A percentile compares a stretch with the other conserved stretches of the same genome.
Evolutionary conservation across 2,329 filamentous ascomycete species (phyloP).

Genomic region (Coleophoma cylindrospora): DNA sequence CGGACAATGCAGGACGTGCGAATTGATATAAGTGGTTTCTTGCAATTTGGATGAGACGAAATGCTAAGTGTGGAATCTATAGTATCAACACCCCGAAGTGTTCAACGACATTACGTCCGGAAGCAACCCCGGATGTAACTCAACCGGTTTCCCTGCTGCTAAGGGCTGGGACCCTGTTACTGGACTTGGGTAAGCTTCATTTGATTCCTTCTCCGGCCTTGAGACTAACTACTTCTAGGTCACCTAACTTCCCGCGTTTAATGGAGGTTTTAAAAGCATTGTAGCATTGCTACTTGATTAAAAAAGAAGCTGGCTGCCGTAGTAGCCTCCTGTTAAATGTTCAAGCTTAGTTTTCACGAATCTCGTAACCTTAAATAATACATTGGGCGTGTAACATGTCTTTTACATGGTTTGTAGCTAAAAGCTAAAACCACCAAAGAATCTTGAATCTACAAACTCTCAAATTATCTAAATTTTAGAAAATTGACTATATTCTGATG

Average conservation of each 20-base stretch:
- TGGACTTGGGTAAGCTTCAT: constrained; percentile 16
- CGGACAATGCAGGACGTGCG: too few relatives aligned
- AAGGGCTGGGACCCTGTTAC: constrained; percentile 25
- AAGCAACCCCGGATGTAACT: constrained; percentile 20
- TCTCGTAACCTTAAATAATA: too few relatives aligned
- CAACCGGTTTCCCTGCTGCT: constrained; percentile 30
- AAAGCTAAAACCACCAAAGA: too few relatives aligned
- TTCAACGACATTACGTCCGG: constrained; percentile 28
- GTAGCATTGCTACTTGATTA: neutral
- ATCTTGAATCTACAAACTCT: too few relatives aligned
- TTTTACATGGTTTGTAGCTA: too few relatives aligned
- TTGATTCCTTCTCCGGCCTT: neutral
- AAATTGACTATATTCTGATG: too few relatives aligned
- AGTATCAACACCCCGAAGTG: constrained; percentile 21
- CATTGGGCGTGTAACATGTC: too few relatives aligned
- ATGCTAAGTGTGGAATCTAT: constrained; percentile 14
- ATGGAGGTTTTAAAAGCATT: constrained; percentile 9
- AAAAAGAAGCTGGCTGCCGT: too few relatives aligned
- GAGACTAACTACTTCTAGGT: constrained; percentile 5
- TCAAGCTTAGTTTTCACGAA: too few relatives aligned
- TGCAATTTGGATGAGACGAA: neutral
- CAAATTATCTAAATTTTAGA: too few relatives aligned
- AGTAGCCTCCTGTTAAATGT: too few relatives aligned
- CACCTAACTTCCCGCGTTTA: constrained; percentile 16
- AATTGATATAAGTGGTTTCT: constrained; percentile 2